Evolutionary conservation across 2,329 filamentous ascomycete species (phyloP), one percentile per base, ranked within the genome.

Genomic region (Botryosphaeria dothidea): DNA sequence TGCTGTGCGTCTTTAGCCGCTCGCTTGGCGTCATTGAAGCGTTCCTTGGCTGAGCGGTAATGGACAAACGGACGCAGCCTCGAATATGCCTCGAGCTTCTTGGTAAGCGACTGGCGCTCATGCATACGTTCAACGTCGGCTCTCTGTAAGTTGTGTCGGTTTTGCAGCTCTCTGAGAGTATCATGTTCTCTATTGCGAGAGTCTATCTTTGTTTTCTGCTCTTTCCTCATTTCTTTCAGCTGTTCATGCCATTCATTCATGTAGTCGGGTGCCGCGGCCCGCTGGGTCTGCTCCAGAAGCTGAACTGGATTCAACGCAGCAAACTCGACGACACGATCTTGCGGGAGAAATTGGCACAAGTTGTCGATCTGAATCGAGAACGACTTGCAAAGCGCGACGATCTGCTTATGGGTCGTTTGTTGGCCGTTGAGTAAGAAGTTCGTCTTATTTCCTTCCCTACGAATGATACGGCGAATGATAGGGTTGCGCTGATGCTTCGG

Each of bases 321-420:
- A 74, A 99, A 99, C 73, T 97, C 93, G 25, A 93, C 92, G 1
- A 99, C 95, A 70, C 93, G 91, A 75, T 99, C 95, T 77, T 99
- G 95, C 0, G 95, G 95, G 49, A 99, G 81, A 71, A 99, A 99
- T 75, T 99, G 95, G 76, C 95, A 99, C 2, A 99, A 84, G 71
- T 99, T 99, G 81, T 99, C 95, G 68, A 98, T 92, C 77, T 99
- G 95, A 60, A 99, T 98, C 56, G 90, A 90, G 72, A 96, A 88
- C 9, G 83, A 84, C 66, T 83, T 85, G 67, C 90, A 90, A 56
- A 97, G 80, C 9, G 83, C 79, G 70, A 90, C 83, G 6, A 98
- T 84, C 3, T 83, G 83, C 71, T 89, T 90, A 67, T 88, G 86
- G 1, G 76, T 77, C 9, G 83, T 83, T 4, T 83, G 84, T 68